A percentile compares a stretch with the other conserved stretches of the same genome.
Conservation (phyloP, 768 basidiomycete species). For the Psilocybe azurescens region DNA sequence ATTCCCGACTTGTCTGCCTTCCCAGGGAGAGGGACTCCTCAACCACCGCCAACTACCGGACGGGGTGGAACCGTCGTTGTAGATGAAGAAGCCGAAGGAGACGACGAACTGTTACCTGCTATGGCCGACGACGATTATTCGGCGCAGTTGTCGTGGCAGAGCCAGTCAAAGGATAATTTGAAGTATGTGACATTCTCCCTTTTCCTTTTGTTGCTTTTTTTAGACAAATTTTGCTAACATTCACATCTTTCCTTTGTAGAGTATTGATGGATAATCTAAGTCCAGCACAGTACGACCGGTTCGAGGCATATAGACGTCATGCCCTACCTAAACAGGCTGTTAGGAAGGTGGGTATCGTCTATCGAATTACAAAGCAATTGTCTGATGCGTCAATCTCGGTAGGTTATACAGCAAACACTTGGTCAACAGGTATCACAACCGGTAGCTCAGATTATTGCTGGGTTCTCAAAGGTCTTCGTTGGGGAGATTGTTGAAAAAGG, state of each 20-base stretch:
- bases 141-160: slow-evolving; percentile 82
- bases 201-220: background rate
- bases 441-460: slow-evolving; percentile 88
- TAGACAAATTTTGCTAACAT: background rate
- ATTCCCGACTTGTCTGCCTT: slow-evolving; percentile 19
- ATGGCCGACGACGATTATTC: slow-evolving; percentile 93
- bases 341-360: slow-evolving; percentile 58
- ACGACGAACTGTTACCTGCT: slow-evolving; percentile 79
- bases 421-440: slow-evolving; percentile 87
- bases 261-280: slow-evolving; percentile 91
- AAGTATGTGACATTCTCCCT: slow-evolving; percentile 50
- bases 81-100: slow-evolving; percentile 71
- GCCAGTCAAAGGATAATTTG: slow-evolving; percentile 86
- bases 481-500: slow-evolving; percentile 93
- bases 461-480: slow-evolving; percentile 90
- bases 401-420: slow-evolving; percentile 85
- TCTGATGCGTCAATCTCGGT: slow-evolving; percentile 6
- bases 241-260: slow-evolving; percentile 39
- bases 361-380: background rate
- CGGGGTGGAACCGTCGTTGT: slow-evolving; percentile 13
- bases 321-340: slow-evolving; percentile 85
- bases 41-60: slow-evolving; percentile 21
- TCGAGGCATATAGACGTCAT: slow-evolving; percentile 86
- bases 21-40: slow-evolving; percentile 18
- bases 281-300: slow-evolving; percentile 84